Percentiles rank a stretch among this genome's conserved stretches.
Conservation (phyloP, 2,329 filamentous ascomycete species). For the Aspergillus sp. region DNA sequence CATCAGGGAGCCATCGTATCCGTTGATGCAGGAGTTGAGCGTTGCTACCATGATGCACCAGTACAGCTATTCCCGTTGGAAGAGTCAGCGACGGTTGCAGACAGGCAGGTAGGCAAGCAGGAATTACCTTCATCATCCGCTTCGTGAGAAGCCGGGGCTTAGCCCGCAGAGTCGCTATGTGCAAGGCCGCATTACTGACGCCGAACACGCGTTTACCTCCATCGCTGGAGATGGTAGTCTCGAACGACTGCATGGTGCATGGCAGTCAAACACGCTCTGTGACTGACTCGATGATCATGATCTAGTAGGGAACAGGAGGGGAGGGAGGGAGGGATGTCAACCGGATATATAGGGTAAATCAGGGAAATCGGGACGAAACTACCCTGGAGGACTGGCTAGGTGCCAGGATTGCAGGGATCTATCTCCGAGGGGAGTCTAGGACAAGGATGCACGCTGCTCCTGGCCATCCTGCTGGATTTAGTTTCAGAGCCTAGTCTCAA, state of each 20-base stretch:
- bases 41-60: constrained; percentile 43
- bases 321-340: not conserved
- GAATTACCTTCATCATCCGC: constrained; percentile 45
- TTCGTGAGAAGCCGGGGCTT: constrained; percentile 38
- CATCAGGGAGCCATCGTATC: constrained; percentile 53
- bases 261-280: too few relatives aligned
- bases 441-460: too few relatives aligned
- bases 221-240: not conserved
- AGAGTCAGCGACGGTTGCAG: not conserved
- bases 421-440: too few relatives aligned
- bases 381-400: not conserved
- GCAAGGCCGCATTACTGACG: constrained; percentile 31
- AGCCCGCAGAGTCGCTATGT: constrained; percentile 32
- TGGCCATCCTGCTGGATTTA: too few relatives aligned
- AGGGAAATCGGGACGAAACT: not conserved
- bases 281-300: too few relatives aligned
- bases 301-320: too few relatives aligned
- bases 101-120: not conserved
- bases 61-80: constrained; percentile 35
- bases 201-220: constrained; percentile 17
- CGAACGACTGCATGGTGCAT: too few relatives aligned
- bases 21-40: constrained; percentile 49
- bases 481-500: too few relatives aligned
- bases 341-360: constrained; percentile 1
- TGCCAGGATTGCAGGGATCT: too few relatives aligned